A percentile compares a stretch with the other conserved stretches of the same genome.
These are phyloP conservation scores for Cynanchum wilfordii DNA, from an alignment of 257 asterid species.

Conservation along the genomic window DNA sequence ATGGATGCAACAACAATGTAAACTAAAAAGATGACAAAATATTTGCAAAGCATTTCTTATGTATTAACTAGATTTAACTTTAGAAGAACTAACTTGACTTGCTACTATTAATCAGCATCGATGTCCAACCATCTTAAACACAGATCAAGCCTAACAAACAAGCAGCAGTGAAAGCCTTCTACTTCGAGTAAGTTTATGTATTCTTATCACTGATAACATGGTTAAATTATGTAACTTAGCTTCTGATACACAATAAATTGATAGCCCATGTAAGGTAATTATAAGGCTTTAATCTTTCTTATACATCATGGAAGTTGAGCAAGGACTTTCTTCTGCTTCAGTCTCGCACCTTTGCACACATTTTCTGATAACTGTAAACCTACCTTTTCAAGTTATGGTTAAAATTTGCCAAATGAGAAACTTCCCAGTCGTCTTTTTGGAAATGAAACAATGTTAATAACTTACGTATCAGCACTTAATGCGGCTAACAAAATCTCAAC, in stretches of 20 bases:
- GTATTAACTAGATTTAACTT: neutral
- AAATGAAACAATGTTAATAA: neutral
- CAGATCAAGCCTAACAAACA: neutral
- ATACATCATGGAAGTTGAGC: neutral
- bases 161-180: neutral
- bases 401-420: neutral
- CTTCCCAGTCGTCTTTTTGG: neutral
- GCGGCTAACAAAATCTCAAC: neutral
- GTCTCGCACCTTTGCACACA: neutral
- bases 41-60: neutral
- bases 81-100: neutral
- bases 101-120: neutral
- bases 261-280: neutral
- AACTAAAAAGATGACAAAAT: neutral
- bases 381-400: neutral
- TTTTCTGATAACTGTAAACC: neutral
- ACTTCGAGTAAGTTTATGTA: neutral
- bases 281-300: neutral
- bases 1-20: neutral
- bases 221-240: conserved; percentile 3
- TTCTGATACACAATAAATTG: neutral
- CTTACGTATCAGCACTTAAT: neutral
- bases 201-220: neutral
- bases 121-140: neutral
- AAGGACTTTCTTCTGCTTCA: neutral